Evolutionary conservation across 257 asterid species (phyloP), one percentile per base, ranked within the genome.

Genomic region (Craterostigma plantagineum): DNA sequence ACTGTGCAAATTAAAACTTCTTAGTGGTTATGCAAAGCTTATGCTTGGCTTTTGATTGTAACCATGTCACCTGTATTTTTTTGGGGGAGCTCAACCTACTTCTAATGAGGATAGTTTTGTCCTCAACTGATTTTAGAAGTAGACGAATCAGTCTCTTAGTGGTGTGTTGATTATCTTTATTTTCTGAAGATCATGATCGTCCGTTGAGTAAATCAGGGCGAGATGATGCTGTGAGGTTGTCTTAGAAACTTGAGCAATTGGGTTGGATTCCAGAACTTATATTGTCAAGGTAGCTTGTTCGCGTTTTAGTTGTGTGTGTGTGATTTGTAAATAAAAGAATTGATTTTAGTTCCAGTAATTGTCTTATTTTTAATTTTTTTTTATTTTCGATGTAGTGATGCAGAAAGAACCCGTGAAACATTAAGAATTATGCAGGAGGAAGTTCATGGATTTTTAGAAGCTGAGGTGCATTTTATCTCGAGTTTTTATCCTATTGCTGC

Each of bases 401-500:
- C 96, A 41, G 61, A 49, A 75, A 59, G 96, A 54, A 77, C 96
- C 1, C 59, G 64, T 49, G 96, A 86, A 60, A 86, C 96, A 1
- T 56, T 86, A 60, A 75, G 66, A 64, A 69, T 81, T 42, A 86
- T 86, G 94, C 96, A 75, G 74, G 74, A 75, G 61, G 71, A 78
- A 55, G 91, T 77, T 13, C 60, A 44, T 27, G 76, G 75, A 18
- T 78, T 86, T 59, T 37, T 66, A 68, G 79, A 81, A 51, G 96
- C 94, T 9, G 91, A 81, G 66, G 66, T 81, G 27, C 91, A 67
- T 48, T 75, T 77, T 55, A 60, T 86, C 47, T 73, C 96, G 37
- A 86, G 96, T 65, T 86, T 86, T 68, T 86, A 86, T 68, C 73
- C 94, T 2, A 68, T 86, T 38, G 94, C 96, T 35, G 96, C 96